Evolutionary conservation across 2,329 filamentous ascomycete species (phyloP), one percentile per base, ranked within the genome.

Genomic region (Pseudofabraea citricarpa): DNA sequence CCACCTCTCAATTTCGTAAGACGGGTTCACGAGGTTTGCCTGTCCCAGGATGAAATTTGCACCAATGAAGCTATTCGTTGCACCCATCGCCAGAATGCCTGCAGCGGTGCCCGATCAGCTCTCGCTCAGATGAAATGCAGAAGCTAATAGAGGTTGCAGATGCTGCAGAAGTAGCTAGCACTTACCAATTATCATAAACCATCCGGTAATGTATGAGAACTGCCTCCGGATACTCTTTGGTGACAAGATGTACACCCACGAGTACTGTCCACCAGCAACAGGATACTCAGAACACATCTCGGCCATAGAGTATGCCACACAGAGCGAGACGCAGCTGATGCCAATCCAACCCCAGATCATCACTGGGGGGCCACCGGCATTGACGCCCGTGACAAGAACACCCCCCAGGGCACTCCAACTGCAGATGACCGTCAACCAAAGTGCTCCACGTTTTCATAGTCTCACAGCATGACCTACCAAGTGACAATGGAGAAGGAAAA

Each of bases 401-500:
- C 75, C 75, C 36, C 70, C 70, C 3, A 80, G 59, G 4, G 75
- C 76, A 23, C 72, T 75, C 76, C 76, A 80, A 55, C 67, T 69
- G 15, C 2, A 37, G n/a, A n/a, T n/a, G n/a, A n/a, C n/a, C n/a
- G n/a, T n/a, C n/a, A n/a, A n/a, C n/a, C n/a, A n/a, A n/a, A n/a
- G n/a, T n/a, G n/a, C n/a, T n/a, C 45, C 38, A 49, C 36, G 41
- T 46, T 39, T n/a, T 32, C 16, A 12, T 19, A 33, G 19, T 5
- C 38, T 24, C 20, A 18, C 27, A 37, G 22, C 27, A 48, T 37
- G 38, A 48, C 60, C 48, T 50, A 69, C 66, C 66, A 73, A 23
- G 76, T 79, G 33, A 81, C 73, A 36, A 80, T 74, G 44, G 68
- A 72, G 58, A 81, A 80, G 36, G 68, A 72, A 60, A 81, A 80